Base-by-base conservation (phyloP, 805 yeast genomes). In the Pichia nakasei region DNA sequence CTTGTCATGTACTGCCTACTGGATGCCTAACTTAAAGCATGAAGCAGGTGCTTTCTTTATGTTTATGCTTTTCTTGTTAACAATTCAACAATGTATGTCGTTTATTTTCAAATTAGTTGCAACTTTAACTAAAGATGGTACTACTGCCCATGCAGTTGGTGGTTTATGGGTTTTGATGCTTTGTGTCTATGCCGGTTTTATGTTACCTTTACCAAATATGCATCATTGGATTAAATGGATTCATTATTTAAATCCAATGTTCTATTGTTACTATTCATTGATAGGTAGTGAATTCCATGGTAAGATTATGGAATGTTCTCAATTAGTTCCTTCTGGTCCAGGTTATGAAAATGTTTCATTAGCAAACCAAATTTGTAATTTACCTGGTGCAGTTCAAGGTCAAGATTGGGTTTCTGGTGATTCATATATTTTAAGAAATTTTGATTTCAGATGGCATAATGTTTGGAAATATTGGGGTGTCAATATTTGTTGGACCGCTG, bases 191-290 rank as follows among this genome's bases (percentile, higher is more conserved):
- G 70, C 81, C 43, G 73, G 74, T 63, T 76, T 69, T 56, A 73
- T 63, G 50, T 60, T 64, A 49, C 70, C 54, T 56, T 52, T 64
- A 43, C 62, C 62, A 41, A 47, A 48, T 39, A 69, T 72, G 75
- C 77, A 74, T 58, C 80, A 76, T 44, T 77, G 82, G 81, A 70
- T 75, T 46, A 72, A 76, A 60, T 73, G 78, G 78, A 64, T 71
- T 51, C 69, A 70, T 51, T 73, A 65, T 54, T 43, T 73, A 42
- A 67, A 73, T 52, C 78, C 78, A 9, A 56, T 73, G 52, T 63
- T 66, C 21, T 73, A 72, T 48, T 64, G 66, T 39, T 73, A 63
- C 46, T 82, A 78, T 55, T 62, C 76, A 36, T 65, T 78, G 51
- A 67, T 79, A 69, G 69, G 73, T 32, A 72, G 68, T 44, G 84